These are phyloP conservation scores for Talaromyces proteolyticus DNA, from an alignment of 495 filamentous ascomycete species.

Conservation along the genomic window DNA sequence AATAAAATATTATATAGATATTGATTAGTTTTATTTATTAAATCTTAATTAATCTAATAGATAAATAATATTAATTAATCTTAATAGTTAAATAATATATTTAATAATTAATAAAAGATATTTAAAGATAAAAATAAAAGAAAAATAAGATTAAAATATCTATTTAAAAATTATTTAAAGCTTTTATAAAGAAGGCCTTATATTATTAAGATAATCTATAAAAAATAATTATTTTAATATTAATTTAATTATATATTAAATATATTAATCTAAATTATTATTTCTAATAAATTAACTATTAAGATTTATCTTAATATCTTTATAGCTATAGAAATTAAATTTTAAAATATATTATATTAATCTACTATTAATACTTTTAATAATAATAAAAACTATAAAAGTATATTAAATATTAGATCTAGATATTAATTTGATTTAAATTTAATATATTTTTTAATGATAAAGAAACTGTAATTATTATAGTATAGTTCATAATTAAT, in stretches of 20 bases:
- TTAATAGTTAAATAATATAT: slow-evolving; percentile 5
- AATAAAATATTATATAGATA: background rate
- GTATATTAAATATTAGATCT: no score
- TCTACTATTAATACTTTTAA: slow-evolving; percentile 7
- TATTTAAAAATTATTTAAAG: slow-evolving; percentile 6
- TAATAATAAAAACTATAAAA: background rate
- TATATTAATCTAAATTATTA: slow-evolving; percentile 24
- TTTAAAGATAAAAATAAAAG: slow-evolving; percentile 1
- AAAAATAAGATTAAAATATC: slow-evolving; percentile 1
- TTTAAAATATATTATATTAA: slow-evolving; percentile 22
- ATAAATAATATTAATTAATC: background rate
- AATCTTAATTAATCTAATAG: background rate
- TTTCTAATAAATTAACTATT: slow-evolving; percentile 20
- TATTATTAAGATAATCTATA: slow-evolving; percentile 7
- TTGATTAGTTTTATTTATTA: background rate
- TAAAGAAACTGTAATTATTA: slow-evolving; percentile 20
- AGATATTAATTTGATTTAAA: slow-evolving; percentile 17
- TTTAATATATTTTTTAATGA: slow-evolving; percentile 23
- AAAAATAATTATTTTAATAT: slow-evolving; percentile 19
- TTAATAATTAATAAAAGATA: background rate
- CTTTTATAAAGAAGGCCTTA: slow-evolving; percentile 3
- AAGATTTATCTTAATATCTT: slow-evolving; percentile 18
- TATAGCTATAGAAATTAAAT: slow-evolving; percentile 19
- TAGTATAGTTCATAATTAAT: slow-evolving; percentile 21
- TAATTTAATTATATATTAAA: slow-evolving; percentile 23